Evolutionary conservation across 2,329 filamentous ascomycete species (phyloP).

Genomic region (Aspergillus neotritici): DNA sequence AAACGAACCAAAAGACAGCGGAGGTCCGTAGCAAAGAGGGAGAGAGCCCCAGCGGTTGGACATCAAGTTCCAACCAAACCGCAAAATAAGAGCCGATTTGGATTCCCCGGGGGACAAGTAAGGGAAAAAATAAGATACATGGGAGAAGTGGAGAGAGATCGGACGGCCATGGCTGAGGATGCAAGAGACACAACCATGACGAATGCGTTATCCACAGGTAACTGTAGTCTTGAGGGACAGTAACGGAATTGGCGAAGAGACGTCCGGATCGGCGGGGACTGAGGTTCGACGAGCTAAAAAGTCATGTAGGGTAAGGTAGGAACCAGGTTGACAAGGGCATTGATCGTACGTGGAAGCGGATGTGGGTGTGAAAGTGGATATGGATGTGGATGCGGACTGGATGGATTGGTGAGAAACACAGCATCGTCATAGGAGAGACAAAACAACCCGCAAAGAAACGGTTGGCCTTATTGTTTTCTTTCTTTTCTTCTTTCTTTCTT

Average conservation of each 20-base stretch:
- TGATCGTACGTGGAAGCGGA: conserved; percentile 3
- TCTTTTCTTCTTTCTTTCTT: too few relatives aligned
- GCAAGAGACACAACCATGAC: conserved; percentile 24
- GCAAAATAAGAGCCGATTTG: conserved; percentile 1
- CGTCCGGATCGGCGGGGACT: conserved; percentile 12
- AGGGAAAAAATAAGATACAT: conserved; percentile 21
- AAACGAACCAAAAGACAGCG: conserved; percentile 6
- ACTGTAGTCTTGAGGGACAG: background rate
- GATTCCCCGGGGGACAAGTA: conserved; percentile 7
- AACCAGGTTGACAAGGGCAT: conserved; percentile 10
- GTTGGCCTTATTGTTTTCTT: too few relatives aligned
- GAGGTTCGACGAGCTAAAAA: conserved; percentile 4
- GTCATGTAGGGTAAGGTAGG: conserved; percentile 3
- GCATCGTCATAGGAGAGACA: too few relatives aligned
- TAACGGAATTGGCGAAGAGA: conserved; percentile 10
- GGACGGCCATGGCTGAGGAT: conserved; percentile 14
- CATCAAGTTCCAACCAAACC: conserved; percentile 6
- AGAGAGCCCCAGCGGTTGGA: conserved; percentile 3
- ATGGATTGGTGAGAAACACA: too few relatives aligned
- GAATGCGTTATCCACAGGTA: conserved; percentile 18
- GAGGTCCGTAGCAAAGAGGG: conserved; percentile 5
- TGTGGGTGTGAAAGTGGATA: background rate
- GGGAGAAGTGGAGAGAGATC: conserved; percentile 16
- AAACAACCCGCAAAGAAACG: too few relatives aligned
- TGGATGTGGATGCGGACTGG: background rate